A percentile compares a stretch with the other conserved stretches of the same genome.
Evolutionary conservation across 352 stramenopile species (phyloP).

Genomic region (Phytopythium cucurbitacearum): DNA sequence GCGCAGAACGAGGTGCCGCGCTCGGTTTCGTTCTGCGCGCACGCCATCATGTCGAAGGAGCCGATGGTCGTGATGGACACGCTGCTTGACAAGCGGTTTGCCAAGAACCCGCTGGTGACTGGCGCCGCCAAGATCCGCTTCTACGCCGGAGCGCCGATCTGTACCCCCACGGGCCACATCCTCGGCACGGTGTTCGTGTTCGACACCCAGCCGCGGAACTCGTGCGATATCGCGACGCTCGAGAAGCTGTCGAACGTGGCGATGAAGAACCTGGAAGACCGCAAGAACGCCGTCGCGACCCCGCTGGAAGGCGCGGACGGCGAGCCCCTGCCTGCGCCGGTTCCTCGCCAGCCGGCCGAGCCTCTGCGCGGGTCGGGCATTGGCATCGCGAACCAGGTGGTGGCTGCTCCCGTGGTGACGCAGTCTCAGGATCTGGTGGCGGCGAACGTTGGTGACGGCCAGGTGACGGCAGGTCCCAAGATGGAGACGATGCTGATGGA

Average conservation of each 20-base stretch:
- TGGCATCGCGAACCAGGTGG: conserved; percentile 77
- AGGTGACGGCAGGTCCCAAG: conserved; percentile 81
- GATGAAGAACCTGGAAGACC: conserved; percentile 88
- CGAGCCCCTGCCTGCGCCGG: conserved; percentile 27
- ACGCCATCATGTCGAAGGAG: conserved; percentile 88
- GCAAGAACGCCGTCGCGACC: conserved; percentile 79
- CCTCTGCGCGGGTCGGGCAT: conserved; percentile 58
- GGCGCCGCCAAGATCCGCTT: conserved; percentile 84
- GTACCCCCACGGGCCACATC: conserved; percentile 75
- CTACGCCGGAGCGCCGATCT: conserved; percentile 80
- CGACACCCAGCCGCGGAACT: conserved; percentile 79
- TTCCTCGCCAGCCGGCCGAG: conserved; percentile 20
- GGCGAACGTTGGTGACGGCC: conserved; percentile 73
- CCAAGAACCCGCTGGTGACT: conserved; percentile 83
- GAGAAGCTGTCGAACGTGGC: conserved; percentile 87
- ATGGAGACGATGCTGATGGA: conserved; percentile 91
- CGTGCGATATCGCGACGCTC: conserved; percentile 82
- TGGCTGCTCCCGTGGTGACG: conserved; percentile 37
- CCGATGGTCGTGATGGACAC: conserved; percentile 88
- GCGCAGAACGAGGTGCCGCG: conserved; percentile 85
- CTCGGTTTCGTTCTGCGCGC: conserved; percentile 82
- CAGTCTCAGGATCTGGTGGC: conserved; percentile 80
- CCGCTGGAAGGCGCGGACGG: conserved; percentile 51
- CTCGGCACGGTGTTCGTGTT: conserved; percentile 87
- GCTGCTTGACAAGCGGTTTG: conserved; percentile 80